Conservation (phyloP, 164 flowering plant species). For the Amborella trichopoda region DNA sequence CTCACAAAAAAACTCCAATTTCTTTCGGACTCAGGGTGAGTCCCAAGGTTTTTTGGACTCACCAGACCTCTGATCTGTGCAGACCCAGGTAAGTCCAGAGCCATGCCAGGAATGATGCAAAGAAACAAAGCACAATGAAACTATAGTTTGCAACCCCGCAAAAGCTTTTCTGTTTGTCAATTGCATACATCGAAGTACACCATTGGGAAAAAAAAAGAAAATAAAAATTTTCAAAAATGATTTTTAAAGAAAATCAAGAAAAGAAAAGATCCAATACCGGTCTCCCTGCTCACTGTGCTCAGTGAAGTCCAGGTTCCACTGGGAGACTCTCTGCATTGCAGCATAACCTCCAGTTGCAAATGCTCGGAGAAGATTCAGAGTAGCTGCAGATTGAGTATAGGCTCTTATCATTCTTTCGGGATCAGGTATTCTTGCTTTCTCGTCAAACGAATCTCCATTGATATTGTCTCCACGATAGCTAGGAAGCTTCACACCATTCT, state of each 20-base stretch:
- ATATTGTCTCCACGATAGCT: conserved; percentile 43
- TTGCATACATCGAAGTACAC: not conserved
- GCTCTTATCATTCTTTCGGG: conserved; percentile 41
- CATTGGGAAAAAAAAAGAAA: not conserved
- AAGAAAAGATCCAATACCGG: conserved; percentile 21
- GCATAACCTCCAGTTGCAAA: conserved; percentile 50
- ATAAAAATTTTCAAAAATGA: not conserved
- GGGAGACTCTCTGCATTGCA: conserved; percentile 31
- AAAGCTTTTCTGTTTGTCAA: not conserved
- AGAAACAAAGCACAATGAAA: not conserved
- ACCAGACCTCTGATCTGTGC: no score
- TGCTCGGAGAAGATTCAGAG: conserved; percentile 41
- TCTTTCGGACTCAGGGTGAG: no score
- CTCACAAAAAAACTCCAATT: no score
- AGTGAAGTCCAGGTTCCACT: conserved; percentile 40
- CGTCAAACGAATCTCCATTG: conserved; percentile 32
- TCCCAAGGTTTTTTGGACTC: no score
- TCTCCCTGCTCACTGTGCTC: conserved; percentile 37
- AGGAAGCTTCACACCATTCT: conserved; percentile 36
- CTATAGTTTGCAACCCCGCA: not conserved
- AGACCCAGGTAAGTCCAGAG: no score
- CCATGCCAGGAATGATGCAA: not conserved
- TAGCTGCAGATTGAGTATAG: conserved; percentile 37
- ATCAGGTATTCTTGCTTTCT: conserved; percentile 34
- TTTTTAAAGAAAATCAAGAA: not conserved